These are phyloP conservation scores for Domatiomyces catenatus DNA, from an alignment of 2,329 filamentous ascomycete species.

Conservation along the genomic window DNA sequence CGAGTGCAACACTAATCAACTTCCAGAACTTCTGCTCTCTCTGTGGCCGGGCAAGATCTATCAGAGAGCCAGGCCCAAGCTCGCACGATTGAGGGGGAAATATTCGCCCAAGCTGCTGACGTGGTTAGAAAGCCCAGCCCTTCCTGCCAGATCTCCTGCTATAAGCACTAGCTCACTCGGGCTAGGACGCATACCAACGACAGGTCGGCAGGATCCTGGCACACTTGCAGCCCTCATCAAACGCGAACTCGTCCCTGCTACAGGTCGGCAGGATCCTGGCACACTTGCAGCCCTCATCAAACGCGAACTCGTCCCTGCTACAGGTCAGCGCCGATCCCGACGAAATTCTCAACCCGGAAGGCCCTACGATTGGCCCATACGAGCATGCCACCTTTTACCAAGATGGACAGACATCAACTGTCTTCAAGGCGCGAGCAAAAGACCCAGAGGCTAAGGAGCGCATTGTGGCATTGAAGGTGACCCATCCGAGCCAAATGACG, in stretches of 20 bases:
- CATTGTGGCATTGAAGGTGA: conserved; percentile 68
- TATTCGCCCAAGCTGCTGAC: conserved; percentile 43
- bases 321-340: conserved; percentile 4
- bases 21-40: conserved; percentile 34
- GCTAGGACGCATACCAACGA: conserved; percentile 42
- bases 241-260: too few relatives aligned
- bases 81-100: conserved; percentile 49
- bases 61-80: conserved; percentile 42
- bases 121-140: conserved; percentile 33
- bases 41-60: conserved; percentile 24
- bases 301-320: conserved; percentile 1
- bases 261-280: conserved; percentile 27
- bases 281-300: conserved; percentile 16
- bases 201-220: conserved; percentile 27
- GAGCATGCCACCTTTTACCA: conserved; percentile 40
- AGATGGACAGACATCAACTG: conserved; percentile 63
- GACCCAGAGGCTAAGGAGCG: conserved; percentile 21
- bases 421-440: conserved; percentile 51
- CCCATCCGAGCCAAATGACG: conserved; percentile 54
- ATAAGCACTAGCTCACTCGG: neutral
- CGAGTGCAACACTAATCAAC: conserved; percentile 10
- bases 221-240: conserved; percentile 16
- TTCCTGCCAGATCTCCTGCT: neutral
- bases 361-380: conserved; percentile 39
- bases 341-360: conserved; percentile 19